Conservation (phyloP, 768 basidiomycete genomes). For the Trametes sanguinea region DNA sequence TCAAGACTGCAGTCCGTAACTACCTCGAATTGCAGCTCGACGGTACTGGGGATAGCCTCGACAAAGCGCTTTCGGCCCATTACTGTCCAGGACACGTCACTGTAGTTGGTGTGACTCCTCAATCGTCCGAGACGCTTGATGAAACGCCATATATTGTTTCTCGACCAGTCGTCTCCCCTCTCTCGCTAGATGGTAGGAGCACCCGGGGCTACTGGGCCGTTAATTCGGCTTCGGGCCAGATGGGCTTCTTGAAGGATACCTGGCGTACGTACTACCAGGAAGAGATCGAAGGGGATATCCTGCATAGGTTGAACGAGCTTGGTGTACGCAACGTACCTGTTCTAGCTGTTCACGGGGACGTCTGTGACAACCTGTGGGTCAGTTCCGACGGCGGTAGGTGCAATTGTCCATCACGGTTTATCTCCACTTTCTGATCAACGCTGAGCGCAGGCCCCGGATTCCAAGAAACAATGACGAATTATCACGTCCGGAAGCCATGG, state of each 20-base stretch:
- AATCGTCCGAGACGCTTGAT: background rate
- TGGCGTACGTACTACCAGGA: background rate
- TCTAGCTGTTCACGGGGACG: constrained; percentile 5
- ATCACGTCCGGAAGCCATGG: background rate
- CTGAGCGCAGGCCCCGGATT: background rate
- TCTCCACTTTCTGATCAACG: no score
- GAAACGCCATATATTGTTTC: background rate
- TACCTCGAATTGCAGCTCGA: background rate
- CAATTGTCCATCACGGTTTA: no score
- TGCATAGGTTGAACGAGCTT: background rate
- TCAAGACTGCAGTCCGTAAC: background rate
- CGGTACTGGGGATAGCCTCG: background rate
- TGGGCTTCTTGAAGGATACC: constrained; percentile 17
- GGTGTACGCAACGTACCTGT: constrained; percentile 8
- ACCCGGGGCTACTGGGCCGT: constrained; percentile 21
- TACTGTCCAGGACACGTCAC: constrained; percentile 7
- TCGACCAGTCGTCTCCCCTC: constrained; percentile 6
- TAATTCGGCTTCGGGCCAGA: background rate
- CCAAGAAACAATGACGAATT: background rate
- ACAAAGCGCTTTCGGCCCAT: constrained; percentile 7
- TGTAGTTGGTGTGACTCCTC: background rate
- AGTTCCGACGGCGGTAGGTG: background rate
- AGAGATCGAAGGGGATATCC: constrained; percentile 2
- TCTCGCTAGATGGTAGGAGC: background rate
- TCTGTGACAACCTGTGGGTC: background rate